Conservation (phyloP, 805 yeast species). For the Isabelozyma heimii region DNA sequence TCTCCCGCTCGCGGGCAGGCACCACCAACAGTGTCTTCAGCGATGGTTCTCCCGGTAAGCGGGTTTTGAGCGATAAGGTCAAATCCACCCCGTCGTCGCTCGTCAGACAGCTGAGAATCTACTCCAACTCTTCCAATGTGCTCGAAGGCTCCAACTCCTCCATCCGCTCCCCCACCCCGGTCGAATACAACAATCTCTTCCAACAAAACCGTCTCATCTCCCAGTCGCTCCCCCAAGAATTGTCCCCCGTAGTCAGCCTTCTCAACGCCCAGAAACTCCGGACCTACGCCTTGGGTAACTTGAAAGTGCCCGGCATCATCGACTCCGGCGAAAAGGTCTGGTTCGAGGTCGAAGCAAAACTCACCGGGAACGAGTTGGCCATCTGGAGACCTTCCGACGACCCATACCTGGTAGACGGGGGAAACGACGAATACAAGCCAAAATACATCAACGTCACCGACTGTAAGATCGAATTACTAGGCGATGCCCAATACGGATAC, state of each 20-base stretch:
- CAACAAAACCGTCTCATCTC: slow-evolving; percentile 15
- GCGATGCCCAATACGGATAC: slow-evolving; percentile 5
- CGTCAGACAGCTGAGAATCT: slow-evolving; percentile 30
- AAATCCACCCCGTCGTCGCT: slow-evolving; percentile 32
- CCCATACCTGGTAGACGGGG: slow-evolving; percentile 22
- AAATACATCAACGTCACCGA: slow-evolving; percentile 54
- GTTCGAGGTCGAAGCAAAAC: slow-evolving; percentile 33
- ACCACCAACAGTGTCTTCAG: background rate
- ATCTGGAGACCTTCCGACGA: slow-evolving; percentile 42
- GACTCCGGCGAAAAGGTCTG: slow-evolving; percentile 23
- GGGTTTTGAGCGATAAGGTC: slow-evolving; percentile 26
- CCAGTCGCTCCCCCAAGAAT: slow-evolving; percentile 53
- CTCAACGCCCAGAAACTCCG: slow-evolving; percentile 69
- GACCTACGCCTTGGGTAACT: slow-evolving; percentile 54
- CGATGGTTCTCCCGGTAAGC: slow-evolving; percentile 1
- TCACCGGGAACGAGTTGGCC: slow-evolving; percentile 55
- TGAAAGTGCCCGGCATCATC: slow-evolving; percentile 28
- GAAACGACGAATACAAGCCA: slow-evolving; percentile 43
- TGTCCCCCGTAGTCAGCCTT: slow-evolving; percentile 69
- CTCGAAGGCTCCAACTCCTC: background rate
- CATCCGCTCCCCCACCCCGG: background rate
- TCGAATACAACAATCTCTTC: slow-evolving; percentile 5
- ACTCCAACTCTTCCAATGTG: slow-evolving; percentile 11
- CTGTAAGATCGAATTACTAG: slow-evolving; percentile 18
- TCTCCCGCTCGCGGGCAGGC: background rate